Percentiles rank a stretch among this genome's conserved stretches.
Evolutionary conservation across 1,284 basidiomycete genomes (phyloP).

Genomic region (Cryptococcus jaspeensis): DNA sequence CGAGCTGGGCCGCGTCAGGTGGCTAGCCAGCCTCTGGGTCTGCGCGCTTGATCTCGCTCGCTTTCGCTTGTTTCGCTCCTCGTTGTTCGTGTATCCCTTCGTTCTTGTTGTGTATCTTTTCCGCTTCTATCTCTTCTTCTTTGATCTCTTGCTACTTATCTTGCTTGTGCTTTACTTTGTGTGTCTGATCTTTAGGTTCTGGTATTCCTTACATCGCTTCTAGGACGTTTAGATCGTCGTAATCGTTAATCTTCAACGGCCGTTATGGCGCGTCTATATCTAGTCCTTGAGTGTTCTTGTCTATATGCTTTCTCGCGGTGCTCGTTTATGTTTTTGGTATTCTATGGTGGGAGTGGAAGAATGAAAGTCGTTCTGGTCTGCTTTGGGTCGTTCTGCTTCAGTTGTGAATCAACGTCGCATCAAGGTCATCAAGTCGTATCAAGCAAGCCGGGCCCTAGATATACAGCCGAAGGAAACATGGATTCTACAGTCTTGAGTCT

Average conservation of each 20-base stretch:
- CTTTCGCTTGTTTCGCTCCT: not conserved
- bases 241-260: not conserved
- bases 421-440: too few relatives aligned
- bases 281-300: conserved; percentile 1
- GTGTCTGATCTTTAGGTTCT: not conserved
- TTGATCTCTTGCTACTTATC: not conserved
- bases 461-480: not conserved
- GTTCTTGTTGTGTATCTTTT: not conserved
- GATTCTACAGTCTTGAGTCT: not conserved
- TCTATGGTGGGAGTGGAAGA: not conserved
- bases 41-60: conserved; percentile 6
- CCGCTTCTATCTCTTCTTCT: not conserved
- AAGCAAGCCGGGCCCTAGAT: too few relatives aligned
- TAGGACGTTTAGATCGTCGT: not conserved
- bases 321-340: not conserved
- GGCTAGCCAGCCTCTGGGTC: conserved; percentile 15
- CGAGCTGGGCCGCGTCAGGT: conserved; percentile 13
- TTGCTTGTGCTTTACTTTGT: not conserved
- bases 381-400: too few relatives aligned
- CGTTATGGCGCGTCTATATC: not conserved
- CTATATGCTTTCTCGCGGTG: not conserved
- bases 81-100: not conserved
- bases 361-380: too few relatives aligned
- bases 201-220: not conserved
- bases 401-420: too few relatives aligned